phyloP scores from a whole-genome alignment of 306 rosid genomes.

The Delonix regia region DNA sequence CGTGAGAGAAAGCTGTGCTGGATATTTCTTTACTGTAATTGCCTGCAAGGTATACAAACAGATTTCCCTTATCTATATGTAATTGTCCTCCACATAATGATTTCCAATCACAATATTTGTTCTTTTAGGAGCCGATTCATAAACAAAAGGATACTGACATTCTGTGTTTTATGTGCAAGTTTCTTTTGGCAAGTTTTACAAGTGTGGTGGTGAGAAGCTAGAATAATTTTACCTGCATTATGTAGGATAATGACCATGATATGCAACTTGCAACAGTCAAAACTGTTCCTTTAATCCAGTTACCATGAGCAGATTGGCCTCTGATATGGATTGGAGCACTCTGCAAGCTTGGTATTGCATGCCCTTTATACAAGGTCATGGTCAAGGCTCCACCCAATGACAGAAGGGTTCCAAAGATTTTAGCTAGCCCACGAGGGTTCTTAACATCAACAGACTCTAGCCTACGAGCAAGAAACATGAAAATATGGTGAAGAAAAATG shows the following conservation, averaged over 20 bases:
- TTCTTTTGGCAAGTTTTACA: background rate
- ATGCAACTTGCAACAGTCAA: constrained; percentile 50
- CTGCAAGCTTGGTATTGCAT: constrained; percentile 36
- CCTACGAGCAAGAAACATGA: constrained; percentile 27
- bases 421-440: constrained; percentile 47
- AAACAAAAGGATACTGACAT: too few species aligned
- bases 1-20: constrained; percentile 54
- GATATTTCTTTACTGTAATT: constrained; percentile 48
- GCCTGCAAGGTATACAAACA: constrained; percentile 37
- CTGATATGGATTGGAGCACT: constrained; percentile 37
- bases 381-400: constrained; percentile 43
- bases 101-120: background rate
- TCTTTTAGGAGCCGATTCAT: background rate
- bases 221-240: constrained; percentile 46
- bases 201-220: background rate
- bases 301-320: constrained; percentile 32
- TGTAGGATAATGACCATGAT: constrained; percentile 54
- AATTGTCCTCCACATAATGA: background rate
- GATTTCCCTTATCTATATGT: background rate
- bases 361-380: constrained; percentile 46
- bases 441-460: constrained; percentile 45
- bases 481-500: background rate
- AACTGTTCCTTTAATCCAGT: constrained; percentile 51
- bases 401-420: constrained; percentile 44
- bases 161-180: background rate